phyloP scores from a whole-genome alignment of 176 grass and related monocot species.

The Aegilops sharonensis region DNA sequence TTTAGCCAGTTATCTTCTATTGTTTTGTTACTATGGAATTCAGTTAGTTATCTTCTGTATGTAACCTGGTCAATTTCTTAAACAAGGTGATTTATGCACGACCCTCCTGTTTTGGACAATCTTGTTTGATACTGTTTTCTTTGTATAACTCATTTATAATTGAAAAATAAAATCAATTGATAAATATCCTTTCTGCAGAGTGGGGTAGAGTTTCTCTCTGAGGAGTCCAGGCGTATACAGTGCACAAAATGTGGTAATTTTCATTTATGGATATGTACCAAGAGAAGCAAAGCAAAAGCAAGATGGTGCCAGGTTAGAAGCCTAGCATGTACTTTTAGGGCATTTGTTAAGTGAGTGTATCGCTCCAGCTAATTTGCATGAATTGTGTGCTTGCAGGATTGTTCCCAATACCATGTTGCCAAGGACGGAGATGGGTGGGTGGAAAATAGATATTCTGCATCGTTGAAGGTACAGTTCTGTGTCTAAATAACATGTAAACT shows the following conservation, averaged over 20 bases:
- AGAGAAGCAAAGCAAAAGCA: conserved; percentile 82
- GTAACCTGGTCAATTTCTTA: neutral
- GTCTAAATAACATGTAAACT: neutral
- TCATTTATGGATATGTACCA: conserved; percentile 99
- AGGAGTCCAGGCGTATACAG: conserved; percentile 95
- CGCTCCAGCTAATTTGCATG: conserved; percentile 11
- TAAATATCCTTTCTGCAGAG: conserved; percentile 40
- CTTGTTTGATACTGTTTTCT: neutral
- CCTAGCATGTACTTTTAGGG: conserved; percentile 19
- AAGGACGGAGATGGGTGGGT: conserved; percentile 99
- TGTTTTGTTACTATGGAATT: neutral
- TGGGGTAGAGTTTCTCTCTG: conserved; percentile 80
- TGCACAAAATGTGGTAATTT: conserved; percentile 97
- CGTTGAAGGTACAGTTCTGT: conserved; percentile 56
- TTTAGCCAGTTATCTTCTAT: neutral
- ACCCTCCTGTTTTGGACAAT: neutral
- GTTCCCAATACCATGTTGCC: conserved; percentile 81
- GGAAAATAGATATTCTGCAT: conserved; percentile 65
- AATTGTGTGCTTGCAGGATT: conserved; percentile 59
- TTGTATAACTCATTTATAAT: neutral
- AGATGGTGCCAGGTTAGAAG: conserved; percentile 90
- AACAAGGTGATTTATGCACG: neutral
- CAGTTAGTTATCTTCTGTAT: neutral
- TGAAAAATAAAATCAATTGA: conserved; percentile 13
- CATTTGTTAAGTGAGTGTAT: neutral